These are phyloP conservation scores for Epichloe sp. DNA, from an alignment of 2,329 filamentous ascomycete species.

Conservation along the genomic window DNA sequence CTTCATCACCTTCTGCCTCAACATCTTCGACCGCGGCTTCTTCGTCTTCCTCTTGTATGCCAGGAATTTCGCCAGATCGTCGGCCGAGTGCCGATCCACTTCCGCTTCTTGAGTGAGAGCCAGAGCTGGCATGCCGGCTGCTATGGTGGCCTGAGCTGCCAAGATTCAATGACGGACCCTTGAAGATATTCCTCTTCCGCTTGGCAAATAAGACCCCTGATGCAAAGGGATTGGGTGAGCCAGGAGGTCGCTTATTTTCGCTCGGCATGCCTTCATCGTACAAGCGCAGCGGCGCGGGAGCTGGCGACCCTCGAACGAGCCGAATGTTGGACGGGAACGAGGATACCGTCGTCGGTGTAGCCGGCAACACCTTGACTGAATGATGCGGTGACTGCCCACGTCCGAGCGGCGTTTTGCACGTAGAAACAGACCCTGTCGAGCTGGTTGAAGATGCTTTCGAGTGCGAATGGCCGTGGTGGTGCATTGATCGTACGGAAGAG, in stretches of 20 bases:
- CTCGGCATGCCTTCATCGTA: conserved; percentile 48
- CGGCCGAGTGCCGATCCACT: conserved; percentile 52
- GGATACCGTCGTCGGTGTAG: conserved; percentile 64
- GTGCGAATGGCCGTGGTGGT: conserved; percentile 73
- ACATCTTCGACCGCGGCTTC: conserved; percentile 29
- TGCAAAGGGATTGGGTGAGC: conserved; percentile 45
- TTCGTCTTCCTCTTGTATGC: conserved; percentile 51
- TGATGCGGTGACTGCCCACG: conserved; percentile 67
- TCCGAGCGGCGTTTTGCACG: conserved; percentile 52
- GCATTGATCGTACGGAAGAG: conserved; percentile 83
- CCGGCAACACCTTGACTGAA: conserved; percentile 89
- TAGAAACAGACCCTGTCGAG: conserved; percentile 60
- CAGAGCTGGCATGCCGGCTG: conserved; percentile 25
- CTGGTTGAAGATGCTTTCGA: conserved; percentile 92
- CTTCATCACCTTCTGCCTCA: conserved; percentile 29
- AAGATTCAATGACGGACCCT: conserved; percentile 57
- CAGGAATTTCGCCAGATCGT: conserved; percentile 59
- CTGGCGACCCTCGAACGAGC: conserved; percentile 51
- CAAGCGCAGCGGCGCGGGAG: conserved; percentile 34
- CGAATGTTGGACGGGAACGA: conserved; percentile 78
- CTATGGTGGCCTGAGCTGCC: conserved; percentile 23
- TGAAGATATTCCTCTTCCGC: conserved; percentile 69
- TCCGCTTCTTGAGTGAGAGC: conserved; percentile 40
- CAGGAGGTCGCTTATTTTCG: conserved; percentile 23
- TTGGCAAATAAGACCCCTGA: conserved; percentile 66